Evolutionary conservation across 2,329 filamentous ascomycete genomes (phyloP).

Genomic region (Ceratocystis variospora): DNA sequence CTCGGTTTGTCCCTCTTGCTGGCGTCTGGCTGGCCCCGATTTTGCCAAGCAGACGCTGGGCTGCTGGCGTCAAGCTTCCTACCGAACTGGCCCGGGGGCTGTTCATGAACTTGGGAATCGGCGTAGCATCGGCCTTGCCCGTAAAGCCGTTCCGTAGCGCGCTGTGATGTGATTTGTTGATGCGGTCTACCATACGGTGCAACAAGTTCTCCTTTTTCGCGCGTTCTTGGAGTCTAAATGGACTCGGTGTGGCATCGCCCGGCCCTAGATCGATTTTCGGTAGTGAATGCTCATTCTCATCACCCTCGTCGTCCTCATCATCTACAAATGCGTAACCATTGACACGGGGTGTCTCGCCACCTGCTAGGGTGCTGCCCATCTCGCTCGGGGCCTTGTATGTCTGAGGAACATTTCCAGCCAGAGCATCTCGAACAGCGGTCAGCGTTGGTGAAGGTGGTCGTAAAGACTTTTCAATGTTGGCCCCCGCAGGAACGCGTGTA

Average conservation of each 20-base stretch:
- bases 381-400: conserved; percentile 47
- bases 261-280: conserved; percentile 44
- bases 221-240: conserved; percentile 65
- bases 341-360: conserved; percentile 65
- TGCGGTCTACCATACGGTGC: conserved; percentile 73
- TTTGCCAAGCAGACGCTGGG: conserved; percentile 51
- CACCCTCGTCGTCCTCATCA: conserved; percentile 45
- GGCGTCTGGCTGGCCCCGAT: conserved; percentile 13
- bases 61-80: conserved; percentile 55
- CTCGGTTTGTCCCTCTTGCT: background rate
- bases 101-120: conserved; percentile 57
- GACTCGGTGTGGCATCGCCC: conserved; percentile 53
- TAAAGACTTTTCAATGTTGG: conserved; percentile 29
- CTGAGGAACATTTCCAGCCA: conserved; percentile 54
- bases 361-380: conserved; percentile 27
- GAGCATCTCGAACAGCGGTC: conserved; percentile 71
- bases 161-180: conserved; percentile 56
- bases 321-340: conserved; percentile 94
- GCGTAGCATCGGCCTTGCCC: conserved; percentile 44
- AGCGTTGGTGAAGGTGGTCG: conserved; percentile 65
- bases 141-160: conserved; percentile 45
- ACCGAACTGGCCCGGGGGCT: conserved; percentile 41
- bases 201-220: conserved; percentile 69
- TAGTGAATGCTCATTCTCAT: background rate
- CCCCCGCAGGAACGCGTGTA: conserved; percentile 42